Conservation (phyloP, 805 yeast species). For the Kuraishia cidri region DNA sequence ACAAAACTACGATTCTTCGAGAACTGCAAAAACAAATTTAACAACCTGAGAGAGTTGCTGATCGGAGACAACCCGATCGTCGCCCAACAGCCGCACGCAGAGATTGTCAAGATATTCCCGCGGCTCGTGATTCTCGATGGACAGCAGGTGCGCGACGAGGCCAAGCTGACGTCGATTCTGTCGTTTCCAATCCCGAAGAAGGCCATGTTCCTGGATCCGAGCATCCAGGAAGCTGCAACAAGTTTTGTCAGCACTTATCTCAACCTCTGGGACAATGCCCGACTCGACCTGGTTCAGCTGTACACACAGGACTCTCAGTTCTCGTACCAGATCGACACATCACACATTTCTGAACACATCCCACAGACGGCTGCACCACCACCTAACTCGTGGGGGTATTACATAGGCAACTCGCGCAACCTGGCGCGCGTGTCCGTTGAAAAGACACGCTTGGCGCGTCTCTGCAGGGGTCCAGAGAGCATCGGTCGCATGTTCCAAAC, state of each 20-base stretch:
- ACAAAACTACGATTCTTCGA: constrained; percentile 52
- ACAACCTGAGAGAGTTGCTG: constrained; percentile 66
- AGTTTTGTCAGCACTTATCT: constrained; percentile 70
- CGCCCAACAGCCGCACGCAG: constrained; percentile 37
- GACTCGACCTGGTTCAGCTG: constrained; percentile 59
- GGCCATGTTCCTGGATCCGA: constrained; percentile 76
- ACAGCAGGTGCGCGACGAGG: constrained; percentile 65
- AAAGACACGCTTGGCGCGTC: constrained; percentile 45
- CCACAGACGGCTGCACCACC: constrained; percentile 7
- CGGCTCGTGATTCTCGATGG: constrained; percentile 73
- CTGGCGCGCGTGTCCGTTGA: constrained; percentile 50
- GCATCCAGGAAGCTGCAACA: constrained; percentile 61
- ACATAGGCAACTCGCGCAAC: constrained; percentile 71
- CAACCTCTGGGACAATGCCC: constrained; percentile 73
- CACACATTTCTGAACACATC: constrained; percentile 26
- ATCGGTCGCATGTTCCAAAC: constrained; percentile 54
- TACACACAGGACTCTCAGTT: constrained; percentile 83
- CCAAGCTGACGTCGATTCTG: constrained; percentile 39
- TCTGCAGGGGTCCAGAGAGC: constrained; percentile 61
- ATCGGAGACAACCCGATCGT: constrained; percentile 69
- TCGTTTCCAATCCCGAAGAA: constrained; percentile 43
- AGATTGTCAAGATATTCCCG: constrained; percentile 72
- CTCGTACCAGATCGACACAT: constrained; percentile 67
- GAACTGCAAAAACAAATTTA: constrained; percentile 70
- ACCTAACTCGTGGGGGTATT: constrained; percentile 44